Conservation (phyloP, 495 filamentous ascomycete genomes). For the Pyronema omphalodes region DNA sequence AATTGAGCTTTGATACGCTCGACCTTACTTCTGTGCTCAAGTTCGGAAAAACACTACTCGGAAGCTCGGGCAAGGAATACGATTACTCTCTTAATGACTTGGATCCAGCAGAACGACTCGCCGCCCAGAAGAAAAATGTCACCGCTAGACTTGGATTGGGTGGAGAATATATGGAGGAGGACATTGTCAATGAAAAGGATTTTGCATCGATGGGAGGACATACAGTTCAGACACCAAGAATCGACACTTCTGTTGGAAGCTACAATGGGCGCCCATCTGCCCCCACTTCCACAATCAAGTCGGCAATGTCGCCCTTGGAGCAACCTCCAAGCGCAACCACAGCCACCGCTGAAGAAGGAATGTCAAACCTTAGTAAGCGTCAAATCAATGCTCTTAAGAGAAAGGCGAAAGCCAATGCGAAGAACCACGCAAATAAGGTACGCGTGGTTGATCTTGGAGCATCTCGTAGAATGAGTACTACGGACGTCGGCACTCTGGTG, state of each 20-base stretch:
- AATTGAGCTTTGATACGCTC: conserved; percentile 50
- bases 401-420: conserved; percentile 68
- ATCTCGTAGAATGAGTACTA: conserved; percentile 43
- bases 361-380: conserved; percentile 56
- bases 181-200: conserved; percentile 49
- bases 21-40: conserved; percentile 63
- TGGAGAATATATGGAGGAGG: conserved; percentile 71
- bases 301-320: conserved; percentile 24
- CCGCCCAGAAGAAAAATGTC: conserved; percentile 78
- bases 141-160: conserved; percentile 62
- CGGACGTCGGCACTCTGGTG: conserved; percentile 34
- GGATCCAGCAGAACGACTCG: conserved; percentile 60
- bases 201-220: conserved; percentile 28
- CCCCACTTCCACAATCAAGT: conserved; percentile 26
- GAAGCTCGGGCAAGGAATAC: conserved; percentile 66
- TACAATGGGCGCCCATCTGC: conserved; percentile 18
- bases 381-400: conserved; percentile 89
- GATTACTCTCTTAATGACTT: conserved; percentile 64
- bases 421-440: conserved; percentile 67
- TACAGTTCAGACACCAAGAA: conserved; percentile 16
- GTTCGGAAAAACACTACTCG: conserved; percentile 61
- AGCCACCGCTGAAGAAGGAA: conserved; percentile 40
- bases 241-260: conserved; percentile 25
- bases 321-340: conserved; percentile 13
- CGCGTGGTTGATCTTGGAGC: conserved; percentile 65